Evolutionary conservation across 2,329 filamentous ascomycete genomes (phyloP), one percentile per base, ranked within the genome.

Genomic region (Phialophora verrucosa): DNA sequence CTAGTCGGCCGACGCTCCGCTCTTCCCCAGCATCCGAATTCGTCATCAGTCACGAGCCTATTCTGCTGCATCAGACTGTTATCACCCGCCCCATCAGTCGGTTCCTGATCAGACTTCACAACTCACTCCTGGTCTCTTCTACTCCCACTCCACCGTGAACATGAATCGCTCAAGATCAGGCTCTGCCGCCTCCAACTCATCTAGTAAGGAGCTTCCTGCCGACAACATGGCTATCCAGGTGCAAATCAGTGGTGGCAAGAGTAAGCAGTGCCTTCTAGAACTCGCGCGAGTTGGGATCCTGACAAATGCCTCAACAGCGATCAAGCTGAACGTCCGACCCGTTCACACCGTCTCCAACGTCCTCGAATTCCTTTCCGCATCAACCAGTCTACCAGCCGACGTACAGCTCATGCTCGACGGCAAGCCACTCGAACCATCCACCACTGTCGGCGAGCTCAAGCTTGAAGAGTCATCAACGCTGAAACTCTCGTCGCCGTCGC

Each of bases 181-280:
- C 56, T 70, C 70, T 27, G 58, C 65, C 25, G 61, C 68, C 23
- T 70, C 67, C 60, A 65, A 47, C 57, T 63, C 38, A 65, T 66
- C 62, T 71, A 77, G 58, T 73, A 80, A 80, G 77, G 78, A 78
- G 65, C 77, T 84, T 65, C 73, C 77, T 57, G 80, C 83, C 62
- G 81, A 84, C 59, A 85, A 81, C 47, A 86, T 87, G 79, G 84
- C 86, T 75, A 85, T 88, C 77, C 87, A 88, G 77, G 82, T 88
- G 76, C 87, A 86, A 78, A 83, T 83, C 74, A 78, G 86, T 58
- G 80, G 83, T 42, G 85, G 85, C 71, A 81, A 83, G 76, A 87
- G 86, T 88, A 79, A 76, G 84, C 78, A 47, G 29, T 44, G 38
- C 11, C 53, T 55, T 25, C 17, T 35, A 32, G 53, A 31, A 27